phyloP scores from a whole-genome alignment of 352 stramenopile genomes.

The Phytopythium chamaehyphon region DNA sequence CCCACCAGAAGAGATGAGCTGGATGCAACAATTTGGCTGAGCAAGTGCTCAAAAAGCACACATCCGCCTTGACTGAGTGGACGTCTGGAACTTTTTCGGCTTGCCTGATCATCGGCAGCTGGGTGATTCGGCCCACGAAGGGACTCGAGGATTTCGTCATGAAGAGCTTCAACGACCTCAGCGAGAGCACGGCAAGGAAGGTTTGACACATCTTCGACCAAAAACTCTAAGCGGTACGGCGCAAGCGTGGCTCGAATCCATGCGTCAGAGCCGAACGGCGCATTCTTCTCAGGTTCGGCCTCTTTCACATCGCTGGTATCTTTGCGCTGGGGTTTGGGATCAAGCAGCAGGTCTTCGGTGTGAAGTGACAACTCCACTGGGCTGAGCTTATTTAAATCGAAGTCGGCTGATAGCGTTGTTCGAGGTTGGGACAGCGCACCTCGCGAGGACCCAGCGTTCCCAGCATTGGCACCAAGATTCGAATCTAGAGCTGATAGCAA shows the following conservation, averaged over 20 bases:
- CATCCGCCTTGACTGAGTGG: slow-evolving; percentile 49
- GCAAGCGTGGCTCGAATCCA: slow-evolving; percentile 66
- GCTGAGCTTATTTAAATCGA: slow-evolving; percentile 23
- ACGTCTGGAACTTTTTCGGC: background rate
- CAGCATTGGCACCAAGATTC: slow-evolving; percentile 20
- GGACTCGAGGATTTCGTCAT: slow-evolving; percentile 43
- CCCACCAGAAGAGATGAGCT: slow-evolving; percentile 30
- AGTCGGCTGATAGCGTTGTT: slow-evolving; percentile 20
- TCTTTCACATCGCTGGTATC: slow-evolving; percentile 7
- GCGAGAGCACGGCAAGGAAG: slow-evolving; percentile 38
- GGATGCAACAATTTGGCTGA: slow-evolving; percentile 35
- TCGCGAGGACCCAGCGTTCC: slow-evolving; percentile 6
- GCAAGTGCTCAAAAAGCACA: slow-evolving; percentile 64
- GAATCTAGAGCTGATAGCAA: slow-evolving; percentile 64
- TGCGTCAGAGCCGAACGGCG: slow-evolving; percentile 39
- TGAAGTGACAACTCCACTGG: slow-evolving; percentile 39
- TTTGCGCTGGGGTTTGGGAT: slow-evolving; percentile 16
- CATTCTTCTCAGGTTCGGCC: slow-evolving; percentile 10
- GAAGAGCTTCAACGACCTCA: slow-evolving; percentile 49
- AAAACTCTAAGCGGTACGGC: slow-evolving; percentile 59
- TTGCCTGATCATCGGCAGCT: slow-evolving; percentile 13
- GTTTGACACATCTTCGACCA: slow-evolving; percentile 54
- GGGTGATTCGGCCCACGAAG: slow-evolving; percentile 25
- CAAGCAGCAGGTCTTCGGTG: slow-evolving; percentile 46
- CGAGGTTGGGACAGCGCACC: slow-evolving; percentile 7